A percentile compares a stretch with the other conserved stretches of the same genome.
These are phyloP conservation scores for Magnolia changhungtana DNA, from an alignment of 164 flowering plant species.

Conservation along the genomic window DNA sequence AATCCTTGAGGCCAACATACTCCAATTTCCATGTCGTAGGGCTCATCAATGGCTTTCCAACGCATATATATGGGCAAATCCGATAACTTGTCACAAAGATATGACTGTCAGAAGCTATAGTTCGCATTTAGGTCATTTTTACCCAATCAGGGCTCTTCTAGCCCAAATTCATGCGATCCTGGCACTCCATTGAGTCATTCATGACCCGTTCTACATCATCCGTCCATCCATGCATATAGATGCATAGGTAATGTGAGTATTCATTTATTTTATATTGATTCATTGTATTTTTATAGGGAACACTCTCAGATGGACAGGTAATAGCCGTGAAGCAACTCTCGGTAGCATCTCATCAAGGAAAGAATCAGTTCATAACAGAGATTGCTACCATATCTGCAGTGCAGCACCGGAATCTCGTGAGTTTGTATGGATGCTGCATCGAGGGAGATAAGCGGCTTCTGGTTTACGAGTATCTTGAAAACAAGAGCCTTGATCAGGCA, in stretches of 20 bases:
- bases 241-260: neutral
- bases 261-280: neutral
- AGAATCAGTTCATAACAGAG: slow-evolving; percentile 52
- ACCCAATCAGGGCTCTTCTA: too few species aligned
- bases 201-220: neutral
- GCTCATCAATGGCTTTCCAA: too few species aligned
- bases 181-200: too few species aligned
- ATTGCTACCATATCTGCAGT: slow-evolving; percentile 41
- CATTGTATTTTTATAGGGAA: slow-evolving; percentile 30
- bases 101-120: too few species aligned
- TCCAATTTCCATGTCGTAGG: too few species aligned
- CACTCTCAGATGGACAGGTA: slow-evolving; percentile 37
- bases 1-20: too few species aligned
- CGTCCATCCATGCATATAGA: neutral
- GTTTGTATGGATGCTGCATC: slow-evolving; percentile 60
- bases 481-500: slow-evolving; percentile 64
- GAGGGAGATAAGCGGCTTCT: slow-evolving; percentile 53
- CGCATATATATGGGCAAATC: too few species aligned
- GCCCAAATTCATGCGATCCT: too few species aligned
- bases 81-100: too few species aligned
- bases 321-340: slow-evolving; percentile 64
- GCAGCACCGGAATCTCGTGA: slow-evolving; percentile 50
- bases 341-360: slow-evolving; percentile 54
- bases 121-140: too few species aligned
- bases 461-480: slow-evolving; percentile 66